These are phyloP conservation scores for Mycena belliarum DNA, from an alignment of 768 basidiomycete genomes.

Conservation along the genomic window DNA sequence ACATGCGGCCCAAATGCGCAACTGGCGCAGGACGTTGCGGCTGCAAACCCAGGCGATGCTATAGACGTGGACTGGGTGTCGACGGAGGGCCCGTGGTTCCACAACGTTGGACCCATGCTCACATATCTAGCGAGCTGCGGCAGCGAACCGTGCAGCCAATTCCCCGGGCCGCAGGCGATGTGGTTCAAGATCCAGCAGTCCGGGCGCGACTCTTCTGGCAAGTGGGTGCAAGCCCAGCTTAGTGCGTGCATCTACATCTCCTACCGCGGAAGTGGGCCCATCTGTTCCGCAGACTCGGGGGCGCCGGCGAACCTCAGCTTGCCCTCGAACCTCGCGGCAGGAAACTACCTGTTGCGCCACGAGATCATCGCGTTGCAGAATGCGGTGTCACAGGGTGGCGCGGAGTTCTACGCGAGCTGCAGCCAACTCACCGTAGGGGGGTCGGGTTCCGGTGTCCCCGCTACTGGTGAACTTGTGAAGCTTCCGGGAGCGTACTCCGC, in stretches of 20 bases:
- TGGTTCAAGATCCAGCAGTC: constrained; percentile 76
- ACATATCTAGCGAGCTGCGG: constrained; percentile 75
- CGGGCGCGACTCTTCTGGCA: constrained; percentile 38
- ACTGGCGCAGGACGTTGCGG: constrained; percentile 41
- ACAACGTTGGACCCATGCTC: constrained; percentile 68
- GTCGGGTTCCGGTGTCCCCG: constrained; percentile 49
- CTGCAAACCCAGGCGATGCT: constrained; percentile 48
- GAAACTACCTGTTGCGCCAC: constrained; percentile 76
- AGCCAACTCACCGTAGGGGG: constrained; percentile 59
- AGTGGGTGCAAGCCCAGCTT: constrained; percentile 57
- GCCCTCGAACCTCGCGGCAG: constrained; percentile 56
- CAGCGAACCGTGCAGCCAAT: constrained; percentile 55
- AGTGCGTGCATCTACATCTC: constrained; percentile 38
- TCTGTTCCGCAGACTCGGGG: constrained; percentile 28
- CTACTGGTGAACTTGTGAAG: constrained; percentile 51
- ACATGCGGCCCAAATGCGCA: constrained; percentile 50
- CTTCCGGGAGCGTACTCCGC: constrained; percentile 77
- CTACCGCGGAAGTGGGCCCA: constrained; percentile 30
- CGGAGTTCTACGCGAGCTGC: constrained; percentile 83
- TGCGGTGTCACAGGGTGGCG: constrained; percentile 55
- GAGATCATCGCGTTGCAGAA: constrained; percentile 81
- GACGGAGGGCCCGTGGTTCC: constrained; percentile 41
- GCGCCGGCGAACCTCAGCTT: constrained; percentile 41
- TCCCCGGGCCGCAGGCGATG: constrained; percentile 55
- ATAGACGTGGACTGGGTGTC: constrained; percentile 45